Conservation (phyloP, 805 yeast genomes). For the Wilhelminamyces savonicus region DNA sequence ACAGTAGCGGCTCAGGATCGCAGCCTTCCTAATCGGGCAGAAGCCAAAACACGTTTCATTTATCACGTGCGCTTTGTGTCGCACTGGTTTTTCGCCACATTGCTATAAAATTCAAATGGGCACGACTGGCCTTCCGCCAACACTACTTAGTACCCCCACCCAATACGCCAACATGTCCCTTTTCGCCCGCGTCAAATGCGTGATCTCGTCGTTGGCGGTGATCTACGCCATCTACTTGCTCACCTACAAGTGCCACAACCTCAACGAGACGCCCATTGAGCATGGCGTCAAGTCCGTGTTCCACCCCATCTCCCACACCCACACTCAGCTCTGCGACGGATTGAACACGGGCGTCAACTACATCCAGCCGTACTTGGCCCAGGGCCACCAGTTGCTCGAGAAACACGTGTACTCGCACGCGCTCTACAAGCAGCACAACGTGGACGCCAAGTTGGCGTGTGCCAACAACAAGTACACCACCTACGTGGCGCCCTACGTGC, state of each 20-base stretch:
- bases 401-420: constrained; percentile 31
- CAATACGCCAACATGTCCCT: too few species aligned
- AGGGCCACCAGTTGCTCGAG: constrained; percentile 25
- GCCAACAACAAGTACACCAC: constrained; percentile 15
- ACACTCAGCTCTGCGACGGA: constrained; percentile 27
- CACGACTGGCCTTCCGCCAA: too few species aligned
- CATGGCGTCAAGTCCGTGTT: constrained; percentile 23
- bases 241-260: constrained; percentile 32
- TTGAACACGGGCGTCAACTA: constrained; percentile 22
- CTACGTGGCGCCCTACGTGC: constrained; percentile 24
- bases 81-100: too few species aligned
- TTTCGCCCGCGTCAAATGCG: constrained; percentile 14
- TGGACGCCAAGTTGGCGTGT: constrained; percentile 18
- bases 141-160: too few species aligned
- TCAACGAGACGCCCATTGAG: constrained; percentile 22
- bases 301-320: constrained; percentile 34
- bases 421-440: constrained; percentile 25
- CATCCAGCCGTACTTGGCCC: constrained; percentile 24
- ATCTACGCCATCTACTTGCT: constrained; percentile 32
- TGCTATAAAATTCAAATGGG: too few species aligned
- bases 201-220: constrained; percentile 17
- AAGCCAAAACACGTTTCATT: too few species aligned
- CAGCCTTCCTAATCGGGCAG: too few species aligned
- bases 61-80: too few species aligned
- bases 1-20: too few species aligned